Percentiles rank a stretch among this genome's conserved stretches.
phyloP scores from a whole-genome alignment of 768 basidiomycete species.

The Rhodosporidiobolus sp. region DNA sequence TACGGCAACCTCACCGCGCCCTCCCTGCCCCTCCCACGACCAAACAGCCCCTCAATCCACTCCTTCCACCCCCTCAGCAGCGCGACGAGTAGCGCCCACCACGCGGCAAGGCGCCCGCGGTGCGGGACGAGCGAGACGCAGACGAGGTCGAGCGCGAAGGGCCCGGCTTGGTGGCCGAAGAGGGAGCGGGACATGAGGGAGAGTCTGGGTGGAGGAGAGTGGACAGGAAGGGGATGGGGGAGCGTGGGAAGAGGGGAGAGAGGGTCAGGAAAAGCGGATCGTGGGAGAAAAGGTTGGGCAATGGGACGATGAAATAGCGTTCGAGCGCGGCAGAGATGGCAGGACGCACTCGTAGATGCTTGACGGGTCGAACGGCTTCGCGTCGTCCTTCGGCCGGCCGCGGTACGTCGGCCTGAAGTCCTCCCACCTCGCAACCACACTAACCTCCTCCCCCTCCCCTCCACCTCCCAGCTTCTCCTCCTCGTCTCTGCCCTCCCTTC shows the following conservation, averaged over 20 bases:
- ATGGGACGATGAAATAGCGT: no score
- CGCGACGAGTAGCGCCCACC: no score
- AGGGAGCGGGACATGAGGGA: slow-evolving; percentile 43
- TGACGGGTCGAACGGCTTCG: slow-evolving; percentile 34
- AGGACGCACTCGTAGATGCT: slow-evolving; percentile 35
- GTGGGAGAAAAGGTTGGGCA: neutral
- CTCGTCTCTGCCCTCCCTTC: neutral
- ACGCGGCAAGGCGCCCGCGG: no score
- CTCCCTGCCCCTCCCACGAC: neutral
- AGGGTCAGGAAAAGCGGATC: neutral
- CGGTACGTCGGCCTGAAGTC: slow-evolving; percentile 40
- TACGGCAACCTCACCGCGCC: neutral
- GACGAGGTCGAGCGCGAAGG: slow-evolving; percentile 28
- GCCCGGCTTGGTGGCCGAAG: slow-evolving; percentile 42
- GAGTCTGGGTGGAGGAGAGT: slow-evolving; percentile 9
- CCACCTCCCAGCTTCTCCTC: neutral
- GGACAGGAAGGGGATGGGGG: neutral
- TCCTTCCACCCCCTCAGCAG: no score
- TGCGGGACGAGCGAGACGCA: slow-evolving; percentile 9
- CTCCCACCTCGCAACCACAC: slow-evolving; percentile 24
- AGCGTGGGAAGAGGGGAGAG: neutral
- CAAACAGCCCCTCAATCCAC: no score
- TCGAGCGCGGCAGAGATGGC: no score
- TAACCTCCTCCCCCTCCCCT: neutral
- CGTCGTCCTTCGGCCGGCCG: slow-evolving; percentile 33